Conservation (phyloP, 164 flowering plant genomes). For the Nelumbo lutea region DNA sequence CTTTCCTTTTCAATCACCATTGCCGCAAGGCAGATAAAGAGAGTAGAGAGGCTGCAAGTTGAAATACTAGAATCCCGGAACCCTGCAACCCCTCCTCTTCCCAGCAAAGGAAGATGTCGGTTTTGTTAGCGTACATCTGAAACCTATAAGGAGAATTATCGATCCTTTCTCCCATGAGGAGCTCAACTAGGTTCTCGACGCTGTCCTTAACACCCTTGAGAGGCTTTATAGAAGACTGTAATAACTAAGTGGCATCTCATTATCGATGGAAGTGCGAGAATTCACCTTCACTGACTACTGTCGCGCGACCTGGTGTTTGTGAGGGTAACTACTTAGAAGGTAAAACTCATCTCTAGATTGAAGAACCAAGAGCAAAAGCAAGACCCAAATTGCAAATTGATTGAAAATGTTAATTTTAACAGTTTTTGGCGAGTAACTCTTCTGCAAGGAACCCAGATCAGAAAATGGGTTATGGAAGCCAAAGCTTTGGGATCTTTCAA, state of each 20-base stretch:
- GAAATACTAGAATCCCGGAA: no score
- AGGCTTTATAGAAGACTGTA: constrained; percentile 72
- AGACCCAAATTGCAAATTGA: constrained; percentile 35
- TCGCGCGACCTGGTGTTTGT: constrained; percentile 49
- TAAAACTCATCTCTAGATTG: constrained; percentile 54
- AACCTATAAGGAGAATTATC: constrained; percentile 77
- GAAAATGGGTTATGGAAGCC: constrained; percentile 6
- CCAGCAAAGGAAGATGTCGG: constrained; percentile 54
- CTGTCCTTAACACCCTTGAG: constrained; percentile 67
- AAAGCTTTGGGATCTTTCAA: background rate
- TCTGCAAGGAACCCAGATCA: constrained; percentile 27
- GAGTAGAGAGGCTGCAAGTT: no score
- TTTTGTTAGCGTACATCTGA: constrained; percentile 56
- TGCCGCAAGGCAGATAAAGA: no score
- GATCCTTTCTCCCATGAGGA: constrained; percentile 86
- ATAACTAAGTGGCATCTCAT: constrained; percentile 74
- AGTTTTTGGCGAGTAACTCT: background rate
- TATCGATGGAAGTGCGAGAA: constrained; percentile 73
- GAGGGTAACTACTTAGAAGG: constrained; percentile 90
- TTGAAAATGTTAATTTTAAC: constrained; percentile 31
- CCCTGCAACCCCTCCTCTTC: no score
- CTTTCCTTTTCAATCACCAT: no score
- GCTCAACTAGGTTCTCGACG: constrained; percentile 81
- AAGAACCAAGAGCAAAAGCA: constrained; percentile 31
- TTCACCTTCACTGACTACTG: constrained; percentile 59